Evolutionary conservation across 1,284 basidiomycete genomes (phyloP).

Genomic region (Tilletia caries): DNA sequence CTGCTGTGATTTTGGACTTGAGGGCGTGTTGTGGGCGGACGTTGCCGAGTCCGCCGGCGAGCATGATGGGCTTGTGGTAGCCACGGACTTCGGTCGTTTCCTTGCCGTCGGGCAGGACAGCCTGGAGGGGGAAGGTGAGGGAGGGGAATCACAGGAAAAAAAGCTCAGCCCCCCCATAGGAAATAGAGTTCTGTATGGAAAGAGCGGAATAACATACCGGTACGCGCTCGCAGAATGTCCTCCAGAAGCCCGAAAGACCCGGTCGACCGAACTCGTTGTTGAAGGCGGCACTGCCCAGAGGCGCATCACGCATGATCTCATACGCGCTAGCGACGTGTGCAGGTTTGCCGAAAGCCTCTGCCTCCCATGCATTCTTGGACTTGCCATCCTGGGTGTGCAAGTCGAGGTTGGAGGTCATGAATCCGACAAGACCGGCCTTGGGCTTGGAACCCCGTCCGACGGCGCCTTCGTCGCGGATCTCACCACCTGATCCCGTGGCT

Average conservation of each 20-base stretch:
- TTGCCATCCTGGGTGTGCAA: conserved; percentile 32
- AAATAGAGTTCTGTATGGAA: background rate
- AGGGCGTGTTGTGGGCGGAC: conserved; percentile 60
- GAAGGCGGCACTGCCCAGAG: conserved; percentile 89
- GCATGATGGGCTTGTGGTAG: conserved; percentile 99
- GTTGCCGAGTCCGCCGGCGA: conserved; percentile 92
- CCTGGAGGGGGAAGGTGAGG: background rate
- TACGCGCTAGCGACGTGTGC: conserved; percentile 85
- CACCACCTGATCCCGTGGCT: conserved; percentile 94
- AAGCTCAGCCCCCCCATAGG: no score
- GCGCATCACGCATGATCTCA: conserved; percentile 96
- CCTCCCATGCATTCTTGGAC: conserved; percentile 43
- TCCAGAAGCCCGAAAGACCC: conserved; percentile 61
- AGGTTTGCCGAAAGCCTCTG: conserved; percentile 68
- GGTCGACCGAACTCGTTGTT: conserved; percentile 99
- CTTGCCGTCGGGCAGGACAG: conserved; percentile 13
- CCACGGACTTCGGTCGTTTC: conserved; percentile 68
- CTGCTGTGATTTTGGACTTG: conserved; percentile 46
- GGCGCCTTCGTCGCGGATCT: conserved; percentile 96
- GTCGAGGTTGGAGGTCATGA: conserved; percentile 84
- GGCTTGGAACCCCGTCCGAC: conserved; percentile 92
- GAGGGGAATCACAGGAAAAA: background rate
- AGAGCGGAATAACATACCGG: conserved; percentile 20
- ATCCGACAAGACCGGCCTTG: conserved; percentile 90
- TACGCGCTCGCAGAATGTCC: conserved; percentile 49